A percentile compares a stretch with the other conserved stretches of the same genome.
Evolutionary conservation across 2,329 filamentous ascomycete species (phyloP).

Genomic region (Penicillium aurantiogriseum): DNA sequence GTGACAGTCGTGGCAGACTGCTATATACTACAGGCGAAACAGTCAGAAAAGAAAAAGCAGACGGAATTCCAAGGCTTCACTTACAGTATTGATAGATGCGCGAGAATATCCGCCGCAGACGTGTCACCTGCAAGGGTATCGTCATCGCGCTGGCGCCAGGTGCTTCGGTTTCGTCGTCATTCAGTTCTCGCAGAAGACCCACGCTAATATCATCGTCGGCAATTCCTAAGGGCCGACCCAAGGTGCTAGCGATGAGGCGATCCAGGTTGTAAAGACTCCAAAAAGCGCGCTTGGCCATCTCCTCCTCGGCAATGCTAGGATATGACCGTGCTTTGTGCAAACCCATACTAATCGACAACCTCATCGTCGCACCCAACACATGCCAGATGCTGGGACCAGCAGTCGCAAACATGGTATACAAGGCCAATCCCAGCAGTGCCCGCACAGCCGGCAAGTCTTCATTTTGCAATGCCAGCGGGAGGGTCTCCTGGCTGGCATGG

Average conservation of each 20-base stretch:
- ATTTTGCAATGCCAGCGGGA: conserved; percentile 37
- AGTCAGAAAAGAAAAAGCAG: neutral
- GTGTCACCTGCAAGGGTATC: conserved; percentile 39
- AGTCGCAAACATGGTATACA: conserved; percentile 41
- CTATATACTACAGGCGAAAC: conserved; percentile 33
- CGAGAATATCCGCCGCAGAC: conserved; percentile 39
- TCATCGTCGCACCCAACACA: conserved; percentile 39
- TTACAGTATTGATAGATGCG: conserved; percentile 41
- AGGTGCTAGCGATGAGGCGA: conserved; percentile 40
- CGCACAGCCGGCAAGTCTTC: conserved; percentile 39
- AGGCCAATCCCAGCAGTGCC: conserved; percentile 37
- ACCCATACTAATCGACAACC: conserved; percentile 39
- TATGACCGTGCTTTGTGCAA: conserved; percentile 35
- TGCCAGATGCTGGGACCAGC: conserved; percentile 42
- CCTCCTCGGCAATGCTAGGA: conserved; percentile 34
- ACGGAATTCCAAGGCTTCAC: conserved; percentile 4
- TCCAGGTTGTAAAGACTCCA: conserved; percentile 48
- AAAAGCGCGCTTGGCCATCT: conserved; percentile 45
- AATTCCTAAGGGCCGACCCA: conserved; percentile 42
- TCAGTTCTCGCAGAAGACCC: conserved; percentile 38
- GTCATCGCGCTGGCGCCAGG: conserved; percentile 40
- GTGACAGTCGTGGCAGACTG: conserved; percentile 31
- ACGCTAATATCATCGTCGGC: conserved; percentile 45
- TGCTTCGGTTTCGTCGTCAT: conserved; percentile 40
- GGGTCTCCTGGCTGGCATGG: conserved; percentile 35